phyloP scores from a whole-genome alignment of 192 early-diverging fungal genomes.

The Thamnidium elegans region DNA sequence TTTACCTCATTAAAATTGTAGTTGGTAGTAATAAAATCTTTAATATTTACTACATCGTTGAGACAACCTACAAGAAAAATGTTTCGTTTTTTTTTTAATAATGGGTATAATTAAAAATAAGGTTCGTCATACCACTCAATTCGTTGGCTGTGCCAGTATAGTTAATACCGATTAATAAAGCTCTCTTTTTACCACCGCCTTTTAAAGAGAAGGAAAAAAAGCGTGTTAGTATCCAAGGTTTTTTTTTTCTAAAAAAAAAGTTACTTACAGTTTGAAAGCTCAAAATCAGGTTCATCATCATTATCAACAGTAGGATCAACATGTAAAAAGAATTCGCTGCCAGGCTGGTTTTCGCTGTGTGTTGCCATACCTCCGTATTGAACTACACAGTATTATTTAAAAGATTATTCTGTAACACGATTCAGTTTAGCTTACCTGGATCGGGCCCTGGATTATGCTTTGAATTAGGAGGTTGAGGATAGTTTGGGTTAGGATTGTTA shows the following conservation, averaged over 20 bases:
- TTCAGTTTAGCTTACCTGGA: background rate
- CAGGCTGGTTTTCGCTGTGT: background rate
- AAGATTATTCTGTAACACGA: background rate
- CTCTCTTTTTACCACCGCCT: constrained; percentile 67
- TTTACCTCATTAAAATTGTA: constrained; percentile 56
- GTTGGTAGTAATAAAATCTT: constrained; percentile 59
- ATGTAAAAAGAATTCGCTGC: constrained; percentile 14
- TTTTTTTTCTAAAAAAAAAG: background rate
- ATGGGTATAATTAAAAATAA: background rate
- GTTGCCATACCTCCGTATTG: constrained; percentile 11
- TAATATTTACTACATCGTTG: constrained; percentile 79
- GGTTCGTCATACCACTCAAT: constrained; percentile 42
- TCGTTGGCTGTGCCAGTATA: constrained; percentile 64
- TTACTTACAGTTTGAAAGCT: constrained; percentile 46
- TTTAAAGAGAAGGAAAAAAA: background rate
- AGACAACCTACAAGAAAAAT: constrained; percentile 57
- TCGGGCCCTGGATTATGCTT: constrained; percentile 24
- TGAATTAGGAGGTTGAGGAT: constrained; percentile 29
- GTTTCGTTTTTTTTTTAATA: background rate
- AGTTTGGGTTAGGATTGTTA: constrained; percentile 16
- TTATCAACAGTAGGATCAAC: constrained; percentile 25
- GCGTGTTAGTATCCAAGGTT: background rate
- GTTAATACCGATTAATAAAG: constrained; percentile 92
- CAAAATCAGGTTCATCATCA: constrained; percentile 33
- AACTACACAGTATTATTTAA: background rate